A percentile compares a stretch with the other conserved stretches of the same genome.
Conservation (phyloP, 345 rosid genomes). For the rapeseed (Brassica napus) region DNA sequence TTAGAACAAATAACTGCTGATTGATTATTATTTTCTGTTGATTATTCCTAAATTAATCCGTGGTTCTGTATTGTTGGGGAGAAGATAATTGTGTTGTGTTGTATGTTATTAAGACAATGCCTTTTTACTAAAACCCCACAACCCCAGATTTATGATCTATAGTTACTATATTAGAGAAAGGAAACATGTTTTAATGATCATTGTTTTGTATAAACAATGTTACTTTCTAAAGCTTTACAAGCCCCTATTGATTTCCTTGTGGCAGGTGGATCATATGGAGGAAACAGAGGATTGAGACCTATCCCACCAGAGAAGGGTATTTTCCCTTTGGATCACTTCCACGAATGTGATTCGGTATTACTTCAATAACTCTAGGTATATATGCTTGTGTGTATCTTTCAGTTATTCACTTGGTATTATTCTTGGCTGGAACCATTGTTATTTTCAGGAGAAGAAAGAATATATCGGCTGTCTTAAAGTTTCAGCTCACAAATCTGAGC, state of each 20-base stretch:
- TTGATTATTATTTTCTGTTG: neutral
- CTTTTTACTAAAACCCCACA: neutral
- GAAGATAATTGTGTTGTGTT: too few species aligned
- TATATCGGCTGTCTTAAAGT: conserved; percentile 80
- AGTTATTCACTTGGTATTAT: neutral
- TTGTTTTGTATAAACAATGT: neutral
- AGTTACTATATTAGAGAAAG: too few species aligned
- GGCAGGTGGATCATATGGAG: conserved; percentile 93
- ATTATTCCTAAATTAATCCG: neutral
- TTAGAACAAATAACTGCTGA: neutral
- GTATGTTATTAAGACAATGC: neutral
- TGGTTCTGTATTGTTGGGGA: neutral
- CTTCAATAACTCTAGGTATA: neutral
- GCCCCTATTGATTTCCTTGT: neutral
- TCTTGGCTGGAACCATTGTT: neutral
- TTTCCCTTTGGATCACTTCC: conserved; percentile 89
- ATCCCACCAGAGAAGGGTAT: conserved; percentile 94
- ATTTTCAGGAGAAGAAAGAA: conserved; percentile 75
- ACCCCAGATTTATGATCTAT: neutral
- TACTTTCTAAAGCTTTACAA: neutral
- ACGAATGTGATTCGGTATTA: conserved; percentile 78
- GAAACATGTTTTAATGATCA: neutral
- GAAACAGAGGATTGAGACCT: conserved; percentile 82
- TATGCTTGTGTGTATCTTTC: neutral
- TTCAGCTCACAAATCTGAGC: conserved; percentile 71